phyloP scores from a whole-genome alignment of 1,284 basidiomycete species.

The Polyporus tsugae region DNA sequence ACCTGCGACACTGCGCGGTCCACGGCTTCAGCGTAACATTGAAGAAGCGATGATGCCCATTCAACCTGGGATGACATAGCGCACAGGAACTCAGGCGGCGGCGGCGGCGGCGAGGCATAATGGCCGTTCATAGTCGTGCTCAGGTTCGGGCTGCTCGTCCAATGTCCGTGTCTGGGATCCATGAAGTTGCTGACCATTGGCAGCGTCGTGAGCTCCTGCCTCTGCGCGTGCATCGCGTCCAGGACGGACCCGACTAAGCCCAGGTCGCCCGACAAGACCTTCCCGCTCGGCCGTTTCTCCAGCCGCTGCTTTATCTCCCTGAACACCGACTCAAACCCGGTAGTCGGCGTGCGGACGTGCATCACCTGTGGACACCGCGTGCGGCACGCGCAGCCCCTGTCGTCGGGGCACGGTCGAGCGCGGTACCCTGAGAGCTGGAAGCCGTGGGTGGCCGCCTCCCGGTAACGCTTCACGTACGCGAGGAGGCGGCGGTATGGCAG shows the following conservation, averaged over 20 bases:
- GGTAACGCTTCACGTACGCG: not conserved
- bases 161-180: not conserved
- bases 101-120: not conserved
- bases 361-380: not conserved
- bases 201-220: not conserved
- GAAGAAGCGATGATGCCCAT: not conserved
- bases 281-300: conserved; percentile 6
- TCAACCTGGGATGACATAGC: not conserved
- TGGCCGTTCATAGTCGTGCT: not conserved
- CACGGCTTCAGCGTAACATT: conserved; percentile 9
- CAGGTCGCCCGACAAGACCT: not conserved
- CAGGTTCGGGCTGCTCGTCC: not conserved
- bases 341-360: not conserved
- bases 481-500: conserved; percentile 10
- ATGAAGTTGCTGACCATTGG: not conserved
- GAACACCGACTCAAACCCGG: not conserved
- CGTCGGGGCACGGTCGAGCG: not conserved
- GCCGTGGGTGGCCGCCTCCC: not conserved
- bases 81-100: conserved; percentile 6
- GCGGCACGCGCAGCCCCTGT: conserved; percentile 1
- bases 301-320: not conserved
- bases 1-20: conserved; percentile 1
- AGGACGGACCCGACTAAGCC: not conserved
- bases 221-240: conserved; percentile 1
- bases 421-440: not conserved